Evolutionary conservation across 2,329 filamentous ascomycete species (phyloP), one percentile per base, ranked within the genome.

Genomic region (Hymenoscyphus linearis): DNA sequence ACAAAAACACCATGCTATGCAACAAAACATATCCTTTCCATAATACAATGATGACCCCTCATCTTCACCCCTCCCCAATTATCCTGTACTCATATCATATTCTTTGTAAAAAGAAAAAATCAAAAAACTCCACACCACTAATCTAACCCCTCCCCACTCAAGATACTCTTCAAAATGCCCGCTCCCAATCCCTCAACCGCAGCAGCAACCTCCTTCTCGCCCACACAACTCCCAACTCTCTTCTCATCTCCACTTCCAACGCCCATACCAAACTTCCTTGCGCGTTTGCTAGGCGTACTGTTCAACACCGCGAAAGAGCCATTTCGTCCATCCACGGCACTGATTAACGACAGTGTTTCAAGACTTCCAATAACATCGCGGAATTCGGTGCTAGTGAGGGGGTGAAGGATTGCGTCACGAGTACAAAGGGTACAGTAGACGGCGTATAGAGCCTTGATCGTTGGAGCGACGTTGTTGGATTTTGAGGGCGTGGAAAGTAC

Each of bases 321-420:
- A 56, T 79, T 88, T 78, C 83, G 91, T 68, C 78, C 90, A 78
- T 82, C 91, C 72, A 77, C 90, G 70, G 76, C 87, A 75, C 73
- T 88, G 5, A 97, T 82, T 25, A 98, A 78, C 1, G 91, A 93
- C 54, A 96, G 77, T 0, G 93, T 95, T 77, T 99, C 95, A 58
- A 99, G 76, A 68, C 91, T 96, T 37, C 89, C 87, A 22, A 97
- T 81, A 4, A 99, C 93, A 75, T 99, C 95, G 61, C 92, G 86
- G 75, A 99, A 99, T 74, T 99, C 95, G 4, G 91, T 95, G 70
- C 85, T 89, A 1, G 91, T 95, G 2, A 99, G 83, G 0, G 93
- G 90, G 67, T 96, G 92, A 2, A 99, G 82, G 10, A 96, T 81
- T n/a, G 92, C 90, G 70, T 98, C 93, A 37, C 86, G 85, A 61